Evolutionary conservation across 129 eudicot species (phyloP).

Genomic region (Silybum marianum): DNA sequence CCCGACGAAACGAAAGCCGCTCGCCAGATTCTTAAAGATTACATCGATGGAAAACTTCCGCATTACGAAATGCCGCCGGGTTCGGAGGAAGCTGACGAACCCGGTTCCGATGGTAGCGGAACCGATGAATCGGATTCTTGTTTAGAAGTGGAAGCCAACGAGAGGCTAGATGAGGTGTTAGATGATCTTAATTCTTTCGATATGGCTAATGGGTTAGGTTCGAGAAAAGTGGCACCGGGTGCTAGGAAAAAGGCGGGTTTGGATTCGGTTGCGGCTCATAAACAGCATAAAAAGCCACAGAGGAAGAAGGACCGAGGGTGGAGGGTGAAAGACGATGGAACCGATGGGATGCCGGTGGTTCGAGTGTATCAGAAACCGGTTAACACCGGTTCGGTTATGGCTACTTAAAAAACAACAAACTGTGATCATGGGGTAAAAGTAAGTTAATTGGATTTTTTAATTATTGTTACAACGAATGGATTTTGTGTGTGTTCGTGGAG

Average conservation of each 20-base stretch:
- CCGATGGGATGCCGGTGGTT: conserved; percentile 76
- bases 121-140: conserved; percentile 37
- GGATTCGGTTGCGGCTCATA: conserved; percentile 48
- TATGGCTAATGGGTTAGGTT: conserved; percentile 57
- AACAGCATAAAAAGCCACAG: conserved; percentile 86
- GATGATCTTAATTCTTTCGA: conserved; percentile 72
- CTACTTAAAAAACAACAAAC: conserved; percentile 21
- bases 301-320: conserved; percentile 84
- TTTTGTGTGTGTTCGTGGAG: neutral
- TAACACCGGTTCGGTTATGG: conserved; percentile 48
- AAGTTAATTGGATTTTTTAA: neutral
- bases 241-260: conserved; percentile 38
- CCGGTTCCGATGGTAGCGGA: conserved; percentile 29
- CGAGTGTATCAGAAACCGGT: conserved; percentile 69
- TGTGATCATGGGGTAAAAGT: neutral
- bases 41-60: conserved; percentile 79
- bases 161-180: conserved; percentile 60
- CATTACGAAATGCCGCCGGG: conserved; percentile 92
- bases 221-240: conserved; percentile 30
- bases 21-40: conserved; percentile 81
- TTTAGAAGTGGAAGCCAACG: conserved; percentile 7
- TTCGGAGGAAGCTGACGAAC: conserved; percentile 29
- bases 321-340: conserved; percentile 69
- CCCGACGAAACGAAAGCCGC: conserved; percentile 94
- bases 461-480: neutral